A percentile compares a stretch with the other conserved stretches of the same genome.
Conservation (phyloP, 2,329 filamentous ascomycete species). For the Aspergillus hortae region DNA sequence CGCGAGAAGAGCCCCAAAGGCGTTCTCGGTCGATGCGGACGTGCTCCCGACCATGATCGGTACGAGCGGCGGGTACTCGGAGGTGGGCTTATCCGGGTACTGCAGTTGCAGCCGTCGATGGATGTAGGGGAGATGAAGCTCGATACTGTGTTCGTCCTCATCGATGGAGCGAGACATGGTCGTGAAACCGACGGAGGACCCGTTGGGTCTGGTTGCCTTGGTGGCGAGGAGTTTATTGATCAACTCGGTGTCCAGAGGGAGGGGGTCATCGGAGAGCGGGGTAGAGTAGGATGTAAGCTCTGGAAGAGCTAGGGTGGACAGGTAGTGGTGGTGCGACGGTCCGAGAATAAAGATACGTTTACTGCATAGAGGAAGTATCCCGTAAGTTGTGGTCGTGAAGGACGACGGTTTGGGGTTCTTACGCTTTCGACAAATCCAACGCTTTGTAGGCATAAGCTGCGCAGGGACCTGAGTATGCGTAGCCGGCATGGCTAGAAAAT, state of each 20-base stretch:
- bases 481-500: conserved; percentile 76
- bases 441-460: conserved; percentile 93
- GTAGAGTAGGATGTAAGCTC: conserved; percentile 56
- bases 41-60: conserved; percentile 85
- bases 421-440: conserved; percentile 75
- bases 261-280: conserved; percentile 41
- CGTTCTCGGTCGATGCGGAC: conserved; percentile 60
- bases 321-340: conserved; percentile 83
- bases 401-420: conserved; percentile 25
- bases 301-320: conserved; percentile 73
- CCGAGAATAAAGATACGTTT: conserved; percentile 91
- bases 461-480: conserved; percentile 83
- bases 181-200: conserved; percentile 35
- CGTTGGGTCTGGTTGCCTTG: conserved; percentile 26
- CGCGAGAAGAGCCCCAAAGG: conserved; percentile 66
- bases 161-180: conserved; percentile 65
- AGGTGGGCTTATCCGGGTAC: conserved; percentile 45
- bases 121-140: conserved; percentile 95
- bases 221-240: conserved; percentile 36
- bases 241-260: conserved; percentile 43
- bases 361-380: conserved; percentile 32
- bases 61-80: conserved; percentile 68
- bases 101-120: conserved; percentile 68
- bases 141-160: conserved; percentile 83
- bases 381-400: background rate